These are phyloP conservation scores for Warburgia ugandensis DNA, from an alignment of 164 flowering plant genomes.

Conservation along the genomic window DNA sequence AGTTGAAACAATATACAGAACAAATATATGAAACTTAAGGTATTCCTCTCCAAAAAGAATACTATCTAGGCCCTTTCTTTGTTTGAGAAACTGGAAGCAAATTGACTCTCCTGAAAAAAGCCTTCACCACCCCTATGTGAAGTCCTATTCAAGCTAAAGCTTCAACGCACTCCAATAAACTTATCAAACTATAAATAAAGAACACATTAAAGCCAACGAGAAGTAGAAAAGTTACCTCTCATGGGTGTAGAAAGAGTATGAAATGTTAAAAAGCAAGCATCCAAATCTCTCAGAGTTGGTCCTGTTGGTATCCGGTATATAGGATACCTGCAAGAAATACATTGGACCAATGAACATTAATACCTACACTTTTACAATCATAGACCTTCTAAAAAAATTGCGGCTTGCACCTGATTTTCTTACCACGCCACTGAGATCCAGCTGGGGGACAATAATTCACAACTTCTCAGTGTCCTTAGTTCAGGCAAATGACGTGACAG, in stretches of 20 bases:
- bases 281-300: conserved; percentile 71
- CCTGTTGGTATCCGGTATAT: conserved; percentile 91
- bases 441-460: conserved; percentile 65
- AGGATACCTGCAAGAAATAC: conserved; percentile 63
- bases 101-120: too few species aligned
- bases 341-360: background rate
- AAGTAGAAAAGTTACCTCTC: conserved; percentile 34
- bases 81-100: too few species aligned
- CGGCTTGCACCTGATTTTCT: background rate
- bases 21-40: too few species aligned
- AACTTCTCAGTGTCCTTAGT: conserved; percentile 66
- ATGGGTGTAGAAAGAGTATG: conserved; percentile 61
- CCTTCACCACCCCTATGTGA: too few species aligned
- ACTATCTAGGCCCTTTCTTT: too few species aligned
- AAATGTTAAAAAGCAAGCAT: conserved; percentile 84
- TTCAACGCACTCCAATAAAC: too few species aligned
- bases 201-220: background rate
- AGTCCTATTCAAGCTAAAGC: too few species aligned
- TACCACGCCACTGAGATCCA: conserved; percentile 98
- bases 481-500: conserved; percentile 56
- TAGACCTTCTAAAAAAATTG: background rate
- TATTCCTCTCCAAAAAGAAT: too few species aligned
- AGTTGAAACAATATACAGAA: too few species aligned
- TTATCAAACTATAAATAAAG: background rate
- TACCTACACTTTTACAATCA: background rate